Evolutionary conservation across 208 protist genomes (phyloP), one percentile per base, ranked within the genome.

Genomic region (Spongospora subterranea): DNA sequence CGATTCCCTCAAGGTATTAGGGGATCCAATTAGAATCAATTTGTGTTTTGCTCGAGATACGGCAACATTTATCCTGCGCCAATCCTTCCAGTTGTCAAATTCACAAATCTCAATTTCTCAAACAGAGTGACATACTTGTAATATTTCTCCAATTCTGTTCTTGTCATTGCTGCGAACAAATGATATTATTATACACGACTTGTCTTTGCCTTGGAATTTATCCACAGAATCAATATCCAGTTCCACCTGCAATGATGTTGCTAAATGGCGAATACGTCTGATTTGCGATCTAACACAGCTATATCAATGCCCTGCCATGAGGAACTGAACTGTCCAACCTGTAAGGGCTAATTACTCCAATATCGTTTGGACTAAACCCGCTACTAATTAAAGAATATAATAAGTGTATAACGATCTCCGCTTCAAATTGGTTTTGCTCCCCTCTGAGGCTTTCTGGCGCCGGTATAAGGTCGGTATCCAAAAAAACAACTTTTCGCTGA

Each of bases 1-100:
- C 13, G 90, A 89, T 29, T 91, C 71, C 29, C 0, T 0, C 35
- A 94, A 45, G 41, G 91, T 94, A 29, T 1, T 20, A 32, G 0
- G 45, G 0, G 93, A 94, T 32, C 93, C 93, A 76, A 96, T 88
- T 64, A 98, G 60, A 0, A 98, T 92, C 20, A 98, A 89, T 91
- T 98, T 98, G n/a, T 90, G 88, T 92, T 96, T 96, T 40, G 97
- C 96, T 32, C 97, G 92, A 17, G 96, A 98, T 39, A 98, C 90
- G 29, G 97, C 97, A 0, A 98, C 97, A 91, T 98, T 98, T 38
- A 98, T 46, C 32, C 97, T 88, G 0, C 95, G 89, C 96, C 95
- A 97, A 93, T 98, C 97, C 32, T 82, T 0, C n/a, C 91, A 66
- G 50, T 6, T 6, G 24, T 6, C 6, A 60, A 60, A 29, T 6